Evolutionary conservation across 345 rosid genomes (phyloP).

Genomic region (Populus ilicifolia): DNA sequence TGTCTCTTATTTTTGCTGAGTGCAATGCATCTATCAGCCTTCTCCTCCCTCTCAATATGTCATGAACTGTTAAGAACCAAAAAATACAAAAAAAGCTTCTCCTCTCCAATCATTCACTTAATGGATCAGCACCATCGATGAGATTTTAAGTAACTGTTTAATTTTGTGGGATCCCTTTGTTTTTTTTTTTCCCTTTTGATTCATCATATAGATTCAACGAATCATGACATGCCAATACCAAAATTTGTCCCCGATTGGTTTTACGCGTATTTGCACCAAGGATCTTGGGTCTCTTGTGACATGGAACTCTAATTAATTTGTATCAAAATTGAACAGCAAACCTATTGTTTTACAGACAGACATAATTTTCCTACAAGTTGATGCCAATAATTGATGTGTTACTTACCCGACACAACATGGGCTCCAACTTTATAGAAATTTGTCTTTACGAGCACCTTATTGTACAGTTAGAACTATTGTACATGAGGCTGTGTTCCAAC

Average conservation of each 20-base stretch:
- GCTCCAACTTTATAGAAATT: conserved; percentile 13
- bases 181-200: neutral
- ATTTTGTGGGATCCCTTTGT: conserved; percentile 23
- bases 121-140: conserved; percentile 49
- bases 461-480: neutral
- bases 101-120: conserved; percentile 48
- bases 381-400: conserved; percentile 4
- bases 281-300: too few relatives aligned
- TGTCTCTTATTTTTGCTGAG: conserved; percentile 33
- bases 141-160: conserved; percentile 29
- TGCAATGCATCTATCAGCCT: conserved; percentile 52
- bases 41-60: neutral
- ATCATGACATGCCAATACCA: neutral
- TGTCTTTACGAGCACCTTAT: neutral
- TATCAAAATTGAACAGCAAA: conserved; percentile 5
- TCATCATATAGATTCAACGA: conserved; percentile 12
- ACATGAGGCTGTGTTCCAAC: neutral
- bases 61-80: neutral
- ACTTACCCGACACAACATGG: conserved; percentile 11
- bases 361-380: conserved; percentile 23
- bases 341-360: conserved; percentile 21
- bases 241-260: conserved; percentile 9
- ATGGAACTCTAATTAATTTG: too few relatives aligned
- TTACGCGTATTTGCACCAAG: neutral
- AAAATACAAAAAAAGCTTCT: neutral